phyloP scores from a whole-genome alignment of 2,329 filamentous ascomycete species.

The Dryadomyces quercus-mongolicae region DNA sequence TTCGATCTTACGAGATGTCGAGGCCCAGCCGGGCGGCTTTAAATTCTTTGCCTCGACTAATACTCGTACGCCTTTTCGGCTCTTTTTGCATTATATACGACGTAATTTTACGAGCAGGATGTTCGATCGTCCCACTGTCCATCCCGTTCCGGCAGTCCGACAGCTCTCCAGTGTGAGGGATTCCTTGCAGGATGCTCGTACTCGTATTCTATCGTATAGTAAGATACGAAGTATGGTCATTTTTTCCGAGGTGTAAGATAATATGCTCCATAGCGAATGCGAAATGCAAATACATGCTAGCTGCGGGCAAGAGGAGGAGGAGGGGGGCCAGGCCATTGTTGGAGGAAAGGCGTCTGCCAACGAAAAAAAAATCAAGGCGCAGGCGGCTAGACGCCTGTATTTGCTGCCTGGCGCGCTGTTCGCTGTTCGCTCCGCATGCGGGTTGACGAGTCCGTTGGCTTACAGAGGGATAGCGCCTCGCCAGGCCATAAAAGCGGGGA shows the following conservation, averaged over 20 bases:
- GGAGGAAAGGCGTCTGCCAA: neutral
- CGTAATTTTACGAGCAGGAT: neutral
- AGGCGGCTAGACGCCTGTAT: neutral
- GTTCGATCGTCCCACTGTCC: neutral
- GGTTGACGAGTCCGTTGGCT: no score
- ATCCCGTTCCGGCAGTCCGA: no score
- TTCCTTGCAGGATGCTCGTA: neutral
- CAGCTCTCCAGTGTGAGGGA: no score
- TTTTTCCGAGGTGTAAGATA: neutral
- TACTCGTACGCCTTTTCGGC: neutral
- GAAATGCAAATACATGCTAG: neutral
- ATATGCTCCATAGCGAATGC: neutral
- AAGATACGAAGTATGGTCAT: no score
- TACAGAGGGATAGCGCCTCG: neutral
- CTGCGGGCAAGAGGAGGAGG: no score
- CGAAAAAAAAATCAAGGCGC: neutral
- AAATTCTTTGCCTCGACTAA: neutral
- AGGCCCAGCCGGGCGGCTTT: neutral
- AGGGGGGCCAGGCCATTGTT: no score
- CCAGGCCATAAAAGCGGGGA: conserved; percentile 1
- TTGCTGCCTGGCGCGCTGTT: neutral
- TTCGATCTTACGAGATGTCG: neutral
- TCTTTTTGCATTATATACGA: no score
- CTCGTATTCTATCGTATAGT: neutral
- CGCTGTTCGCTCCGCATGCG: no score